Conservation (phyloP, 257 asterid genomes). For the Eustoma russellianum region DNA sequence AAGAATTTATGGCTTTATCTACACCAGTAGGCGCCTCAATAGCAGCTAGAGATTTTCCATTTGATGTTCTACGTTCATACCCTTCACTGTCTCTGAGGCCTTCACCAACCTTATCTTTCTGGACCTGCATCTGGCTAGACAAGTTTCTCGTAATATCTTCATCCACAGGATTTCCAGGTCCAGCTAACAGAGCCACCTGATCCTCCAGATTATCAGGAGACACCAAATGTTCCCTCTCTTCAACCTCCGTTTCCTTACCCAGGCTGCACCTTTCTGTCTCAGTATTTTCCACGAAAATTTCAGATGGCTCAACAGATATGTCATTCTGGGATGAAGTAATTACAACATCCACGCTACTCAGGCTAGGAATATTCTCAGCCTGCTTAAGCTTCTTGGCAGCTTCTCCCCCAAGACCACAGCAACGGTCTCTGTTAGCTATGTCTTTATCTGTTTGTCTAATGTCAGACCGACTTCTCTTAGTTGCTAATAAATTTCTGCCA, state of each 20-base stretch:
- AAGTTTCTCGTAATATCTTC: conserved; percentile 11
- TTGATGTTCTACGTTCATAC: conserved; percentile 12
- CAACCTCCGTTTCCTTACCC: conserved; percentile 16
- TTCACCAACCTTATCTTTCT: conserved; percentile 18
- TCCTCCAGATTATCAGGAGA: conserved; percentile 11
- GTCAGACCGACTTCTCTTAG: conserved; percentile 23
- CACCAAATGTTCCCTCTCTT: conserved; percentile 8
- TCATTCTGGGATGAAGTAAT: conserved; percentile 5
- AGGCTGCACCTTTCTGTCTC: conserved; percentile 19
- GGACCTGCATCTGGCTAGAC: conserved; percentile 17
- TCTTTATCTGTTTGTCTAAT: conserved; percentile 12
- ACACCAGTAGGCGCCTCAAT: conserved; percentile 4
- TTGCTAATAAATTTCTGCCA: conserved; percentile 19
- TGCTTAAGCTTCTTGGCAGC: conserved; percentile 35
- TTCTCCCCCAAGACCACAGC: conserved; percentile 21
- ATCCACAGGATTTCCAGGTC: neutral
- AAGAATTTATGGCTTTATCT: conserved; percentile 11
- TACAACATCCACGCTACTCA: conserved; percentile 9
- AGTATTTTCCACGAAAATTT: conserved; percentile 7
- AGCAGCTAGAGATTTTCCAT: conserved; percentile 1
- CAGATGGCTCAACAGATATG: conserved; percentile 10
- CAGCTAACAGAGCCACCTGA: neutral
- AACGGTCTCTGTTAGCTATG: conserved; percentile 12
- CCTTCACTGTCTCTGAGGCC: conserved; percentile 9
- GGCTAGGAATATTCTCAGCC: conserved; percentile 11